These are phyloP conservation scores for Ogataea polymorpha DNA, from an alignment of 805 yeast species.

Conservation along the genomic window DNA sequence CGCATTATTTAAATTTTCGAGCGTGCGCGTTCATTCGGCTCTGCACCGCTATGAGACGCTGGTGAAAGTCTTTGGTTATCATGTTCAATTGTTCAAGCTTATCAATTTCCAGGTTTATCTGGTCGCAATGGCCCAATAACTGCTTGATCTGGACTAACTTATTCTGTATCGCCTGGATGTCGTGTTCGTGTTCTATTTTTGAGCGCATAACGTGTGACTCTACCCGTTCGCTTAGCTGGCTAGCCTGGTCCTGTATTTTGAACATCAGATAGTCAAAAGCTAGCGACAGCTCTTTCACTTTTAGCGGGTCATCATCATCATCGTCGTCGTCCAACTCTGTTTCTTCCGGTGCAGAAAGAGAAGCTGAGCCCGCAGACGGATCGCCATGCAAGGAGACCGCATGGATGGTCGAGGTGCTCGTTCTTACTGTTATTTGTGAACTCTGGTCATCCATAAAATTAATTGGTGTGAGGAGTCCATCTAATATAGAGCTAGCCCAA, in stretches of 20 bases:
- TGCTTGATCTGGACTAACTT: constrained; percentile 19
- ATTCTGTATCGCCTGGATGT: constrained; percentile 19
- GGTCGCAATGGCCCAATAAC: constrained; percentile 25
- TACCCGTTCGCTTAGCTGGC: constrained; percentile 34
- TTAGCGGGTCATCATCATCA: constrained; percentile 62
- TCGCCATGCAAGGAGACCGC: constrained; percentile 15
- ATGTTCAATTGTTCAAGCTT: constrained; percentile 32
- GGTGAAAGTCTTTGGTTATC: constrained; percentile 31
- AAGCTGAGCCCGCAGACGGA: constrained; percentile 12
- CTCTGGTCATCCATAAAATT: constrained; percentile 21
- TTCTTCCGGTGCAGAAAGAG: constrained; percentile 1
- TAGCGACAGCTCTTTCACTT: constrained; percentile 55
- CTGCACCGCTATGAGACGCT: constrained; percentile 25
- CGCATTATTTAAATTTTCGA: constrained; percentile 12
- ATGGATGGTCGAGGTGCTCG: constrained; percentile 19
- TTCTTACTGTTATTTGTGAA: constrained; percentile 19
- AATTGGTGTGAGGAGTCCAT: constrained; percentile 4
- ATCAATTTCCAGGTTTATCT: constrained; percentile 30
- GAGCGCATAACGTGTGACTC: constrained; percentile 25
- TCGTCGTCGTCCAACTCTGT: constrained; percentile 24
- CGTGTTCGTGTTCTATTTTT: constrained; percentile 23
- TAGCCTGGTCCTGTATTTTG: constrained; percentile 56
- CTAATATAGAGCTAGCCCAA: neutral
- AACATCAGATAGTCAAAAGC: constrained; percentile 63
- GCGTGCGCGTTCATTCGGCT: constrained; percentile 16